phyloP scores from a whole-genome alignment of 2,329 filamentous ascomycete genomes.

The Paecilomyces sp. region DNA sequence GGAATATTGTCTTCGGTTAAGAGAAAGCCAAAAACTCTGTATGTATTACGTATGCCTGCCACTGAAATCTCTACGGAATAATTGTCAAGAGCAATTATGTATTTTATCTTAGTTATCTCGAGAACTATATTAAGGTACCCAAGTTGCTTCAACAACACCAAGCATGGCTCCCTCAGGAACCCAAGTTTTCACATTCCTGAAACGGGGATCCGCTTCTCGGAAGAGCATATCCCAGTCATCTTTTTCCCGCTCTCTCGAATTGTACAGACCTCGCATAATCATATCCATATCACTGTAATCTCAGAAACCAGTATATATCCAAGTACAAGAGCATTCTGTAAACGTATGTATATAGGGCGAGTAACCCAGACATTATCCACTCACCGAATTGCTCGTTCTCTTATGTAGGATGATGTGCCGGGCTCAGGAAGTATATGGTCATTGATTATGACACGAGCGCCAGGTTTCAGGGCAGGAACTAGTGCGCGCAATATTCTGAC shows the following conservation, averaged over 20 bases:
- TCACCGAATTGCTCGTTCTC: constrained; percentile 9
- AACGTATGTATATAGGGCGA: background rate
- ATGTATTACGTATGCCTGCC: no score
- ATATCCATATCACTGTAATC: constrained; percentile 40
- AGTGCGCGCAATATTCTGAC: constrained; percentile 17
- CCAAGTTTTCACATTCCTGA: background rate
- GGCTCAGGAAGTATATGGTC: constrained; percentile 10
- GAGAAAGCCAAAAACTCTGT: no score
- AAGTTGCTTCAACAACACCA: background rate
- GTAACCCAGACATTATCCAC: background rate
- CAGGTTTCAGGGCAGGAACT: constrained; percentile 4
- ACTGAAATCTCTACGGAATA: background rate
- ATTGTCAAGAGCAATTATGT: background rate
- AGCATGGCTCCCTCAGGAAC: background rate
- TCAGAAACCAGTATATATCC: background rate
- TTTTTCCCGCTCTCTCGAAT: constrained; percentile 45
- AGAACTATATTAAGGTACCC: background rate
- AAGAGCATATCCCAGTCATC: constrained; percentile 43
- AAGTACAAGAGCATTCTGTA: background rate
- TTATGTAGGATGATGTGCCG: constrained; percentile 6
- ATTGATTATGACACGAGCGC: constrained; percentile 7
- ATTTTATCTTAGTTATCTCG: background rate
- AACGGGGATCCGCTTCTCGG: constrained; percentile 25
- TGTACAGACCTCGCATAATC: constrained; percentile 46
- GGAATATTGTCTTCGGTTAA: no score